These are phyloP conservation scores for Knufia petricola DNA, from an alignment of 2,329 filamentous ascomycete genomes.

Conservation along the genomic window DNA sequence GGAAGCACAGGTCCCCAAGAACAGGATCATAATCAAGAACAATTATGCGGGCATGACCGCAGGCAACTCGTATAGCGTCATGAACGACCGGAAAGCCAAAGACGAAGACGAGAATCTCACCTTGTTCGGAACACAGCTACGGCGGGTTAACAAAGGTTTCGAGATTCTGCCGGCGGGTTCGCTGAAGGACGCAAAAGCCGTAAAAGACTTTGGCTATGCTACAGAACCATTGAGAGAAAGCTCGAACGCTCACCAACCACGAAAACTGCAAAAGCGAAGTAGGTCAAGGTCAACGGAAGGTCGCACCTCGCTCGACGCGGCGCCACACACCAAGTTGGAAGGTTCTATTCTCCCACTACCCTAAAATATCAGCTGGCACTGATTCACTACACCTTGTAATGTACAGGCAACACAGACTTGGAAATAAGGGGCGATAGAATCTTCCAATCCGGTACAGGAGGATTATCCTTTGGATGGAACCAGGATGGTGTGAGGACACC, in stretches of 20 bases:
- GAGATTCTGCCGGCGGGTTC: conserved; percentile 20
- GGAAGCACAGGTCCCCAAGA: conserved; percentile 3
- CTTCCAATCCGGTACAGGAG: too few relatives aligned
- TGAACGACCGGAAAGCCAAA: not conserved
- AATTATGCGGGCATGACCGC: not conserved
- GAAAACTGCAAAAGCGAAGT: conserved; percentile 15
- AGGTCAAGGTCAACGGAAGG: conserved; percentile 14
- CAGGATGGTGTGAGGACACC: not conserved
- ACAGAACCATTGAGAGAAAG: conserved; percentile 5
- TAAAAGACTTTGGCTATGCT: conserved; percentile 17
- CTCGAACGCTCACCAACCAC: conserved; percentile 9
- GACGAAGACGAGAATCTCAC: conserved; percentile 10
- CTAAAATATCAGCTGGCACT: not conserved
- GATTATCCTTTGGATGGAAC: conserved; percentile 8
- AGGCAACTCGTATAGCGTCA: not conserved
- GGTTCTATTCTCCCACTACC: not conserved
- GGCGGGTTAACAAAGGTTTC: conserved; percentile 19
- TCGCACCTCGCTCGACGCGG: conserved; percentile 13
- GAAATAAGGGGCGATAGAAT: conserved; percentile 2
- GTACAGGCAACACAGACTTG: conserved; percentile 4
- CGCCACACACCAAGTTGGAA: not conserved
- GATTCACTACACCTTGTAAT: not conserved
- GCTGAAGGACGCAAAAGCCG: conserved; percentile 12
- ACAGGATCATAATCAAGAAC: conserved; percentile 4
- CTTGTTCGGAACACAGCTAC: conserved; percentile 15